Conservation (phyloP, 169 alveolate species). For the Eimeria acervulina region DNA sequence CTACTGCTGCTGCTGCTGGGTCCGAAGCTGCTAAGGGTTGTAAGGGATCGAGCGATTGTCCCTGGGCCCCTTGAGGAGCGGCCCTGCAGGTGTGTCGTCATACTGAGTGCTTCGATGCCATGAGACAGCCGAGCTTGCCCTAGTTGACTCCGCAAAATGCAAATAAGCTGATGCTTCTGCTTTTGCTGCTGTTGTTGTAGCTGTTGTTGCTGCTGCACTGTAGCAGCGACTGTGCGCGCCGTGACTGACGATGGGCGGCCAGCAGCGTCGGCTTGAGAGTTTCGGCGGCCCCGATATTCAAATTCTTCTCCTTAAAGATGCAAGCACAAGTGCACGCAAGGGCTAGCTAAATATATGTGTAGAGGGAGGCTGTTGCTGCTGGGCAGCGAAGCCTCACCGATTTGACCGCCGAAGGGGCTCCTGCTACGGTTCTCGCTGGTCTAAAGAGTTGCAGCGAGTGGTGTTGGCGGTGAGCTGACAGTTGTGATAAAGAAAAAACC, state of each 20-base stretch:
- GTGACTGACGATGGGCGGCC: constrained; percentile 1
- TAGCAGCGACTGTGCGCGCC: not conserved
- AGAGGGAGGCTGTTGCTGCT: not conserved
- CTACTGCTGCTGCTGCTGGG: not conserved
- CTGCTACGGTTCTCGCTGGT: not conserved
- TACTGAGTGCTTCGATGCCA: constrained; percentile 31
- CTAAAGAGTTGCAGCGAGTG: not conserved
- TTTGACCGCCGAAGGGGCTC: constrained; percentile 4
- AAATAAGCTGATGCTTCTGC: not conserved
- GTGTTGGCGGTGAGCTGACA: not conserved
- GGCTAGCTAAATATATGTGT: not conserved
- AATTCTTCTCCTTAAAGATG: not conserved
- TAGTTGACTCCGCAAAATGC: not conserved
- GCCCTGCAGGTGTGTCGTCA: constrained; percentile 58
- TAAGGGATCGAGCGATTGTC: constrained; percentile 22
- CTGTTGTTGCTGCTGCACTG: constrained; percentile 6
- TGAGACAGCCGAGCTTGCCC: constrained; percentile 8
- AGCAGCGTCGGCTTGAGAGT: not conserved
- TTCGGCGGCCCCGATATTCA: not conserved
- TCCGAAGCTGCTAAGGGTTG: constrained; percentile 1
- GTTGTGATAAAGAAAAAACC: not conserved
- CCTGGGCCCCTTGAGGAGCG: constrained; percentile 57
- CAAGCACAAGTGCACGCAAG: not conserved
- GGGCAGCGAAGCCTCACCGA: not conserved
- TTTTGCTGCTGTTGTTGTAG: not conserved